Evolutionary conservation across 768 basidiomycete genomes (phyloP), one percentile per base, ranked within the genome.

Genomic region (Hygrophorus pudorinus): DNA sequence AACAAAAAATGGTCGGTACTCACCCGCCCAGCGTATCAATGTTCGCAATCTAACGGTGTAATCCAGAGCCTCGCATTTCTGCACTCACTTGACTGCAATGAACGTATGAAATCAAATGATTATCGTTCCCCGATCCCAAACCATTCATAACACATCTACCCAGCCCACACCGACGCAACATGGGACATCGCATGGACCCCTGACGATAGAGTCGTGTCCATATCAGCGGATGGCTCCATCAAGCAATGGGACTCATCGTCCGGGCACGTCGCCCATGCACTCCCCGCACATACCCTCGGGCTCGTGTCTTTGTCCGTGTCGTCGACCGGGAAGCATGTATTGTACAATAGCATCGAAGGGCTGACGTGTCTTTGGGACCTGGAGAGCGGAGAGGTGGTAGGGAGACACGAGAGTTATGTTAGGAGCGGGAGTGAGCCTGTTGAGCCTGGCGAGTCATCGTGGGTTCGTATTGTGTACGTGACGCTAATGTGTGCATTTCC

Each of bases 271-370:
- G 70, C 71, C 42, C 66, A 67, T 48, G 48, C 56, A 2, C 65
- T 79, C 28, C 77, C 79, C 13, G 70, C 82, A n/a, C 87, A 94
- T 63, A 79, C 87, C 5, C 79, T 94, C 14, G 91, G 86, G 2
- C 76, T 91, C 51, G 77, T 88, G 13, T 89, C 89, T 4, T 63
- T 94, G 28, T 88, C 86, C 13, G 76, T 77, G 6, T 73, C 80
- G 14, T 70, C 74, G 0, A 70, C 78, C 38, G 92, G 87, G 6
- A 68, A 64, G 38, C 65, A 63, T 24, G 88, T 78, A 0, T 59
- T 96, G 36, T 84, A 80, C 53, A 90, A 90, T 54, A 83, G 83
- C 44, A 67, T 93, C 14, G 91, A 94, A 54, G 92, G 92, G 1
- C 73, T 82, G 21, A 89, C 88, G 0, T 72, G 65, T 38, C 63